Evolutionary conservation across 306 rosid species (phyloP).

Genomic region (Mimosa bimucronata): DNA sequence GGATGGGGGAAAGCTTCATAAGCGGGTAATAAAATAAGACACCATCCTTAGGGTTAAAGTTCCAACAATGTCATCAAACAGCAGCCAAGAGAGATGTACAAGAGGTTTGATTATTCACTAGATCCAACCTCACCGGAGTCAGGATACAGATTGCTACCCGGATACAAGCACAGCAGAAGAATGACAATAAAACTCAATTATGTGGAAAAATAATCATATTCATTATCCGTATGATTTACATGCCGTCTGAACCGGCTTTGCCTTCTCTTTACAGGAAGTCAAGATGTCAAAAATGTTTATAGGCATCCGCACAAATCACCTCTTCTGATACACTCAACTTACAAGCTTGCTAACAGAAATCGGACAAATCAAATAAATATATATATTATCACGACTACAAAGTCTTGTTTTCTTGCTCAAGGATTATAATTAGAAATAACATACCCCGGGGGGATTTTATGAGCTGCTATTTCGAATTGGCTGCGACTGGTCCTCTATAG

Average conservation of each 20-base stretch:
- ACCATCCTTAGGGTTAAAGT: background rate
- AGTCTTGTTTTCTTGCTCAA: conserved; percentile 33
- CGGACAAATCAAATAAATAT: conserved; percentile 37
- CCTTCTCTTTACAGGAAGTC: conserved; percentile 45
- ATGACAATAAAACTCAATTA: conserved; percentile 9
- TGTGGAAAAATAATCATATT: background rate
- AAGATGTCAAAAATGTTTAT: conserved; percentile 35
- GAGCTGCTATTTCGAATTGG: conserved; percentile 69
- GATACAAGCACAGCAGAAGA: conserved; percentile 1
- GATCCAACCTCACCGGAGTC: background rate
- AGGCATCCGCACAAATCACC: conserved; percentile 38
- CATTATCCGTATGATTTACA: conserved; percentile 46
- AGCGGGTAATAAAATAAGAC: background rate
- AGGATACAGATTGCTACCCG: background rate
- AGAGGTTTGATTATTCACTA: background rate
- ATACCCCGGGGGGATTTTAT: conserved; percentile 25
- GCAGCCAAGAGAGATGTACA: background rate
- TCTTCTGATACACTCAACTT: conserved; percentile 32
- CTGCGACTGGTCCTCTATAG: conserved; percentile 48
- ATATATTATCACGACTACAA: conserved; percentile 30
- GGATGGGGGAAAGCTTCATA: no score
- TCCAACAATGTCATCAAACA: background rate
- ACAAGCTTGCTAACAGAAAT: conserved; percentile 43
- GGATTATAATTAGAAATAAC: conserved; percentile 29
- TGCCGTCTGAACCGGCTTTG: conserved; percentile 34